These are phyloP conservation scores for Erythrobasidium hasegawianum DNA, from an alignment of 1,284 basidiomycete species.

Conservation along the genomic window DNA sequence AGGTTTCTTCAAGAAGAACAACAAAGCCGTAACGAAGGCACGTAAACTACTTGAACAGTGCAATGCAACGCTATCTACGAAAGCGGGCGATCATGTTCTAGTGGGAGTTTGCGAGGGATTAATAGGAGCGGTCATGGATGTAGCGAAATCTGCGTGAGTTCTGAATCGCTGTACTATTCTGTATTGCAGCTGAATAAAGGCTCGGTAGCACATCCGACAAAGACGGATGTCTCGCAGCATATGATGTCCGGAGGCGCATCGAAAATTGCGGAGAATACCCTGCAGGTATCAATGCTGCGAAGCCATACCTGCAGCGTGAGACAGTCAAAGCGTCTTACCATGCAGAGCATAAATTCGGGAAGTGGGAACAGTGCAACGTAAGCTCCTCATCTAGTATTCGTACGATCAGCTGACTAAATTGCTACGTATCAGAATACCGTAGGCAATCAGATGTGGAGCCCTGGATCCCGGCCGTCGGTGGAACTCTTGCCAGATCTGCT, in stretches of 20 bases:
- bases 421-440: constrained; percentile 19
- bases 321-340: constrained; percentile 82
- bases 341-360: constrained; percentile 69
- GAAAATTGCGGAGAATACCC: constrained; percentile 94
- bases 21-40: constrained; percentile 62
- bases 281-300: constrained; percentile 70
- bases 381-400: background rate
- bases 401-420: background rate
- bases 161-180: constrained; percentile 9
- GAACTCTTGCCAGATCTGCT: constrained; percentile 74
- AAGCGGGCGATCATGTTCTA: constrained; percentile 58
- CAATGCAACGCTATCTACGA: constrained; percentile 51
- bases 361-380: constrained; percentile 81
- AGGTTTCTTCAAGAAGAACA: constrained; percentile 64
- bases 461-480: constrained; percentile 65
- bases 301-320: constrained; percentile 60
- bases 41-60: constrained; percentile 68
- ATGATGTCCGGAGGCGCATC: constrained; percentile 72
- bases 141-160: constrained; percentile 63
- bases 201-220: background rate
- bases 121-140: constrained; percentile 60
- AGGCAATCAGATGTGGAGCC: constrained; percentile 60
- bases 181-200: background rate
- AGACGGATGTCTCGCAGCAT: constrained; percentile 49
- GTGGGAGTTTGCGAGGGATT: constrained; percentile 65